A percentile compares a stretch with the other conserved stretches of the same genome.
Evolutionary conservation across 2,329 filamentous ascomycete species (phyloP).

Genomic region (Colletotrichum abscissum): DNA sequence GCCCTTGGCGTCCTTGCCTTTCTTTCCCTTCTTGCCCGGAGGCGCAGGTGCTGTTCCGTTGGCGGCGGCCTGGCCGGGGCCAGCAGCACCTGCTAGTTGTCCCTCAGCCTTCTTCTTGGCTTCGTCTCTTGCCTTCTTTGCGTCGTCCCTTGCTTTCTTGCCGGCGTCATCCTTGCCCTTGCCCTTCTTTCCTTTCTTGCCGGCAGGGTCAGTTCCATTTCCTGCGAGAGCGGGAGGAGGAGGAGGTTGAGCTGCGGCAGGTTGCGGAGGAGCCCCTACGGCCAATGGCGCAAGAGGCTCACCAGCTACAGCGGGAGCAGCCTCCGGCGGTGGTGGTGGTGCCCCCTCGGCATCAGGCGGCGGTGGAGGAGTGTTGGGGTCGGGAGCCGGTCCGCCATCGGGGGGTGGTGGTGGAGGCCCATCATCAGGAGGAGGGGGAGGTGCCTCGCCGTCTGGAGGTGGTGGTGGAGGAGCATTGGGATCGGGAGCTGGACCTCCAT

Average conservation of each 20-base stretch:
- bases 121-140: constrained; percentile 19
- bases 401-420: background rate
- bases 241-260: background rate
- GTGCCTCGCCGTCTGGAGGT: background rate
- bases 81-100: constrained; percentile 9
- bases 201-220: background rate
- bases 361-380: background rate
- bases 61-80: background rate
- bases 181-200: constrained; percentile 17
- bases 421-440: background rate
- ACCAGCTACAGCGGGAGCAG: background rate
- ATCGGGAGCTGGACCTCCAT: background rate
- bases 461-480: constrained; percentile 3
- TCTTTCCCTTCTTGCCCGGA: background rate
- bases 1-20: background rate
- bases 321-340: background rate
- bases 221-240: background rate
- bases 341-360: background rate
- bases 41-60: constrained; percentile 14
- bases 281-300: background rate
- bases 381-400: background rate
- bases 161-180: background rate
- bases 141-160: constrained; percentile 15
- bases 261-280: background rate
- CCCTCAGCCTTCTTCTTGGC: constrained; percentile 12